Conservation (phyloP, 352 stramenopile genomes). For the Blastocystis sp. region DNA sequence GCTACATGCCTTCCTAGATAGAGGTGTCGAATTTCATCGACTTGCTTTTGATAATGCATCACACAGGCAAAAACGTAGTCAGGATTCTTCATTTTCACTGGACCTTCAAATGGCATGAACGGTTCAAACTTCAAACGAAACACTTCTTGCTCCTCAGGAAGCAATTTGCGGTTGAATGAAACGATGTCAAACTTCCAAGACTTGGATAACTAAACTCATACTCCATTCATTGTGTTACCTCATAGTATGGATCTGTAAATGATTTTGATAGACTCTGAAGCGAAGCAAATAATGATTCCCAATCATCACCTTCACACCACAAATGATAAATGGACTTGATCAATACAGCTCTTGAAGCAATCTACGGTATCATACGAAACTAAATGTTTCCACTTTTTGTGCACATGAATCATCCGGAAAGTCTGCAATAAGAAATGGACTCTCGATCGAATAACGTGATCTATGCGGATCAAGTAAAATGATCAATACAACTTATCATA, state of each 20-base stretch:
- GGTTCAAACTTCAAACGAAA: slow-evolving; percentile 53
- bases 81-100: background rate
- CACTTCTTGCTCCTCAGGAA: background rate
- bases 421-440: slow-evolving; percentile 70
- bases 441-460: background rate
- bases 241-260: slow-evolving; percentile 42
- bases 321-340: slow-evolving; percentile 54
- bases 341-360: slow-evolving; percentile 32
- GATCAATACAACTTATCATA: slow-evolving; percentile 64
- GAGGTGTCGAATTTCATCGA: background rate
- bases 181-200: slow-evolving; percentile 46
- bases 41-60: background rate
- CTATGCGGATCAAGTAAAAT: background rate
- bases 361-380: background rate
- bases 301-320: slow-evolving; percentile 36
- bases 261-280: background rate
- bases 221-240: background rate
- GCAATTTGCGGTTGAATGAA: background rate
- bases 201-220: background rate
- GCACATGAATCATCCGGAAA: slow-evolving; percentile 71
- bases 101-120: slow-evolving; percentile 31
- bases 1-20: slow-evolving; percentile 28
- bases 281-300: slow-evolving; percentile 5
- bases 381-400: slow-evolving; percentile 65
- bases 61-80: background rate